Conservation (phyloP, 345 rosid genomes). For the Lenwebbia sp. region DNA sequence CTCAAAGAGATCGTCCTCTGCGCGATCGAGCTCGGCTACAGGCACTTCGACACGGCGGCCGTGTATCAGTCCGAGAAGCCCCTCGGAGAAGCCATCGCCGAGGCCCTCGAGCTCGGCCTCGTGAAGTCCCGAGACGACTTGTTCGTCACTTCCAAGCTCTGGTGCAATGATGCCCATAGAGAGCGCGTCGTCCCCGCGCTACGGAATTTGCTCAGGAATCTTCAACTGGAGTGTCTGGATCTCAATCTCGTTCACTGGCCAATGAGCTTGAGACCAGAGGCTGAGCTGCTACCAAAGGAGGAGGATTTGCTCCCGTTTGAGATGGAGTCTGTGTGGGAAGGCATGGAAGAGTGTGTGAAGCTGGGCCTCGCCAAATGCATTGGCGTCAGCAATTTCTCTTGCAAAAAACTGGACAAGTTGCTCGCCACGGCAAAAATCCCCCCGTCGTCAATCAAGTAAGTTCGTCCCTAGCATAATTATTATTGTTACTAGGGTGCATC, state of each 20-base stretch:
- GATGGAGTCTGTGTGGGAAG: conserved; percentile 2
- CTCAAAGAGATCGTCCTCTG: background rate
- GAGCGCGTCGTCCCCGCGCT: conserved; percentile 5
- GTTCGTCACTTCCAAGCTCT: conserved; percentile 17
- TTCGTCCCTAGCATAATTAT: background rate
- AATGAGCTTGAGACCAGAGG: background rate
- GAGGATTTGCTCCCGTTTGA: background rate
- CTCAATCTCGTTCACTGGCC: conserved; percentile 11
- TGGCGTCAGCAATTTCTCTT: conserved; percentile 12
- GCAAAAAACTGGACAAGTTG: conserved; percentile 5
- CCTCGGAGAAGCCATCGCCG: conserved; percentile 3
- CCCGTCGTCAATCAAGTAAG: conserved; percentile 17
- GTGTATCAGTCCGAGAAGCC: background rate
- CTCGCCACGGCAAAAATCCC: conserved; percentile 5
- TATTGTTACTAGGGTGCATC: background rate
- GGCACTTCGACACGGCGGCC: conserved; percentile 6
- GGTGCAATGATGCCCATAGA: conserved; percentile 2
- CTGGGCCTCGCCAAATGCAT: conserved; percentile 9
- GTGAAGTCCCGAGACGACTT: conserved; percentile 8
- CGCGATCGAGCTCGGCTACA: conserved; percentile 6
- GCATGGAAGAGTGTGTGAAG: conserved; percentile 5
- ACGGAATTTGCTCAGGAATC: conserved; percentile 2
- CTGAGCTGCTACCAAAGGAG: background rate
- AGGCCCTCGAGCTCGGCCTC: conserved; percentile 5
- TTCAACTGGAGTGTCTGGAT: conserved; percentile 1